Evolutionary conservation across 768 basidiomycete genomes (phyloP), one percentile per base, ranked within the genome.

Genomic region (Termitomyces sp.): DNA sequence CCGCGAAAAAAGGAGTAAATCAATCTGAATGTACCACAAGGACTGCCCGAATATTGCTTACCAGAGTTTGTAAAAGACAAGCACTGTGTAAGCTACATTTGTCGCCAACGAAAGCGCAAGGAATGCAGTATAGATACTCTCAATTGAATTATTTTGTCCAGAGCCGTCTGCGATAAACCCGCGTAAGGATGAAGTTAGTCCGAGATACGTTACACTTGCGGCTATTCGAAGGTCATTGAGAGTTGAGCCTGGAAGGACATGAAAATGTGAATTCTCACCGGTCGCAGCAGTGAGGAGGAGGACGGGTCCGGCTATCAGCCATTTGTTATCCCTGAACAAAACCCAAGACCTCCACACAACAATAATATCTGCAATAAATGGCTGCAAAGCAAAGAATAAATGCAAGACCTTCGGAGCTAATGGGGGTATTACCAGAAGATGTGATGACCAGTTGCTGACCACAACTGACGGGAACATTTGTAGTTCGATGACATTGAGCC

Each of bases 181-280:
- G 17, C 30, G 40, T 9, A 53, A 24, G 7, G 45, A 42, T 10
- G 52, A 53, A 42, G 40, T 54, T 7, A 53, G 30, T 42, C 38
- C 56, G n/a, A 48, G 51, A 28, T 57, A 57, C 14, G 46, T 41
- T 17, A 53, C 34, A 21, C n/a, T n/a, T n/a, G n/a, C n/a, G n/a
- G n/a, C n/a, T n/a, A n/a, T n/a, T n/a, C n/a, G n/a, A n/a, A n/a
- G n/a, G n/a, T n/a, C n/a, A n/a, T n/a, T n/a, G n/a, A n/a, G n/a
- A n/a, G n/a, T n/a, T n/a, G n/a, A n/a, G n/a, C n/a, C n/a, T n/a
- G n/a, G n/a, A n/a, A n/a, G n/a, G n/a, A n/a, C n/a, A n/a, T n/a
- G n/a, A n/a, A n/a, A n/a, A n/a, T n/a, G n/a, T n/a, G n/a, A n/a
- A n/a, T n/a, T n/a, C n/a, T n/a, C n/a, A n/a, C n/a, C n/a, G n/a